Conservation (phyloP, 306 rosid species). For the Vachellia pachyceras region DNA sequence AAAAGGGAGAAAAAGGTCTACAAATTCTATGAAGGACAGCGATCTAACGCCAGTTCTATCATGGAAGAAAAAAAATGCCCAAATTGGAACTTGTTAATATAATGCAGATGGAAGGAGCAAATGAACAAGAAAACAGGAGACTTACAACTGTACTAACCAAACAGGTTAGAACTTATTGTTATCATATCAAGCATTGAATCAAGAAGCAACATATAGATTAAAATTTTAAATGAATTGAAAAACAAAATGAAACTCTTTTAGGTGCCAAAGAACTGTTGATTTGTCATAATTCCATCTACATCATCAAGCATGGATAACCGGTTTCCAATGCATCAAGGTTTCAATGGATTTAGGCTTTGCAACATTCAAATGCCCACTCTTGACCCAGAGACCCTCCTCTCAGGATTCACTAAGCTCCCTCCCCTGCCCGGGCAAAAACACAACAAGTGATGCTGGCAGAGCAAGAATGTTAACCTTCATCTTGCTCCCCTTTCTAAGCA, state of each 20-base stretch:
- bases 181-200: background rate
- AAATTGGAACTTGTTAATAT: background rate
- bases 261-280: background rate
- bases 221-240: background rate
- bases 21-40: background rate
- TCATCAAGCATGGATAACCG: background rate
- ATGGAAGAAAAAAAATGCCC: background rate
- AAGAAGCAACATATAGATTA: background rate
- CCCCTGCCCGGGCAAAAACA: background rate
- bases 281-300: background rate
- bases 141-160: background rate
- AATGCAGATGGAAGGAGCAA: background rate
- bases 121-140: slow-evolving; percentile 15
- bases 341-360: background rate
- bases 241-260: too few relatives aligned
- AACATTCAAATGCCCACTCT: background rate
- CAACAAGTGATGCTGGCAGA: background rate
- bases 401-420: background rate
- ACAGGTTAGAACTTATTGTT: background rate
- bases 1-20: background rate
- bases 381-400: background rate
- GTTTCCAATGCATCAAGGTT: background rate
- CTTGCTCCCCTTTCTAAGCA: background rate
- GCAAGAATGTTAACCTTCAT: background rate
- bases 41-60: background rate